Evolutionary conservation across 1,284 basidiomycete genomes (phyloP), one percentile per base, ranked within the genome.

Genomic region (Cutaneotrichosporon arboriforme): DNA sequence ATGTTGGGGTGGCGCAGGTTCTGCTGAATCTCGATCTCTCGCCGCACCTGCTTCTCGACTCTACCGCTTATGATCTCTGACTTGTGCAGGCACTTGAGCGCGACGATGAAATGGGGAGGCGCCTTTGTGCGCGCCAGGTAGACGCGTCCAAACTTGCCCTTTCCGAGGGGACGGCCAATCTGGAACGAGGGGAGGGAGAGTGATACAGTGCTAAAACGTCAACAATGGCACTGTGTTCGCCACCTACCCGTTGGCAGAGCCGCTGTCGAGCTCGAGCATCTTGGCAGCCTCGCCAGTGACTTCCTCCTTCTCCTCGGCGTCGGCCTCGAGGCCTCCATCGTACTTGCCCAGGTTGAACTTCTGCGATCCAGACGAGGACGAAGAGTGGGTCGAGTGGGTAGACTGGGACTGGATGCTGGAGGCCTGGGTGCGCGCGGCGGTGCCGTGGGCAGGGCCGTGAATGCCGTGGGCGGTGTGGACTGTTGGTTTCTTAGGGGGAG

Each of bases 11-110:
- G 96, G 47, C 94, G 83, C 42, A 97, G 81, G 76, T 98, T 94
- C 76, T 92, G 90, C 70, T 98, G 96, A 60, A 99, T 98, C 75
- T 99, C 96, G 64, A 99, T 97, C 76, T 98, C 96, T 49, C 96
- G 82, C 40, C 96, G 82, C 48, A 96, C 87, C 73, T 98, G 94
- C 72, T 94, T 94, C 79, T 97, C 93, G 49, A 94, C 90, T 63
- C 84, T 83, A 55, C 84, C 84, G 65, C 87, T 81, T 52, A 97
- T 83, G 64, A 97, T 86, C 76, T 98, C 94, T 49, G 88, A 87
- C 78, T 99, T 99, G 81, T 97, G 96, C 55, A 97, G 80, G 63
- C 90, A 93, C 77, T 98, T 98, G 75, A 98, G 84, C 9, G 94
- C 96, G 64, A 98, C 84, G 68, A 97, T 96, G 78, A 92, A 98